Base-by-base conservation (phyloP, 768 basidiomycete species). In the Boletus tomentosulus region DNA sequence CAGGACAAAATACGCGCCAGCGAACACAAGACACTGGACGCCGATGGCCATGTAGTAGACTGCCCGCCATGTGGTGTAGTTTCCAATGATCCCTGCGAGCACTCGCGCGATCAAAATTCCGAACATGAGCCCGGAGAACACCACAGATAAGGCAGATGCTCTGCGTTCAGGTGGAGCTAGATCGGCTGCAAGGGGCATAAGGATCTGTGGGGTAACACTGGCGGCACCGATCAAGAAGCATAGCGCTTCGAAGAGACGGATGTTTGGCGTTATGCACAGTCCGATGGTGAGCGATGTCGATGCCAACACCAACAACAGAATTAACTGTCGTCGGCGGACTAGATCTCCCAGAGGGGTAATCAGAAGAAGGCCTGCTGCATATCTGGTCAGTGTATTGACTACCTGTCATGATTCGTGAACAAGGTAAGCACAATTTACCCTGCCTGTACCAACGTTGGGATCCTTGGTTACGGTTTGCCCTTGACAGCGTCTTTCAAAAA, bases 341-440 rank as follows among this genome's bases (percentile, higher is more conserved):
- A 94, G 78, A 66, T 96, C 92, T 8, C 93, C 92, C 0, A 92
- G 74, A 1, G 93, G 92, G 1, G 87, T 81, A 50, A 95, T 81
- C 39, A 93, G 68, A 3, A 93, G 67, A 7, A 92, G 76, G 1
- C 89, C 89, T 8, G 73, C 73, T 2, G 85, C 87, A 66, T 91
- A 92, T 41, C 88, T 86, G 6, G 34, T 46, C 27, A 46, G 48
- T 9, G 50, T 50, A 28, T 51, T 51, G 25, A 56, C 25, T 15
- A 45, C 10, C 16, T 39, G 9, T 30, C 19, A n/a, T 11, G 31
- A 38, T 16, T 19, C 16, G n/a, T 34, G 47, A 13, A 24, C 39
- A 33, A n/a, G 8, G 12, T 15, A 25, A 53, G 34, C 4, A 12
- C 19, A 6, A 55, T 69, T 46, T 66, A 85, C 84, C 86, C 87